Evolutionary conservation across 345 rosid species (phyloP).

Genomic region (Syzygium jambos): DNA sequence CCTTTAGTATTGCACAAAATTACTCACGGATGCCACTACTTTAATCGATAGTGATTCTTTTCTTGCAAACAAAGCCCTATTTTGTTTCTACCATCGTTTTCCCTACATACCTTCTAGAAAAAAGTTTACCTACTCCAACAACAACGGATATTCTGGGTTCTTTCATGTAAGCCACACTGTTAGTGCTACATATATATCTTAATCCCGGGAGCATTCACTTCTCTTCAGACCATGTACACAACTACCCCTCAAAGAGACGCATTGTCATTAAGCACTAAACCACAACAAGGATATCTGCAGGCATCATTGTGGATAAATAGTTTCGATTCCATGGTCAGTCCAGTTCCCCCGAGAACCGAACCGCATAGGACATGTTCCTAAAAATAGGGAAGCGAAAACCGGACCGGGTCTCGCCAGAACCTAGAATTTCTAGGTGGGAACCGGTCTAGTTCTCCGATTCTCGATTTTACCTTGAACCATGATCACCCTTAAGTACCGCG

Average conservation of each 20-base stretch:
- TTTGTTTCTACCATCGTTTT: neutral
- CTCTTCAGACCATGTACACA: neutral
- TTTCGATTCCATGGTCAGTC: constrained; percentile 20
- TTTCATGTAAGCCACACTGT: neutral
- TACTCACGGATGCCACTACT: neutral
- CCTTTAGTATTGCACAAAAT: neutral
- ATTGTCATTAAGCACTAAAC: neutral
- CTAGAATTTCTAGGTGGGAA: too few relatives aligned
- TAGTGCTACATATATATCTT: neutral
- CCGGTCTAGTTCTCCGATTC: too few relatives aligned
- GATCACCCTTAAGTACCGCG: too few relatives aligned
- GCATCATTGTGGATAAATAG: constrained; percentile 71
- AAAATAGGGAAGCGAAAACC: too few relatives aligned
- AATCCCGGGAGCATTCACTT: neutral
- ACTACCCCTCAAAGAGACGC: neutral
- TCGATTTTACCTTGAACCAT: too few relatives aligned
- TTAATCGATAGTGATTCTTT: neutral
- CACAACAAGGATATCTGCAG: constrained; percentile 75
- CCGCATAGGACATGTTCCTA: too few relatives aligned
- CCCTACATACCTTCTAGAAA: neutral
- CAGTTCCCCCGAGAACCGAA: too few relatives aligned
- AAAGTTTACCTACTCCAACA: neutral
- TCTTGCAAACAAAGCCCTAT: neutral
- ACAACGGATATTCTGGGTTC: neutral
- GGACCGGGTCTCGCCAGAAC: too few relatives aligned